A percentile compares a stretch with the other conserved stretches of the same genome.
Conservation (phyloP, 2,329 filamentous ascomycete genomes). For the Dendryphion nanum region DNA sequence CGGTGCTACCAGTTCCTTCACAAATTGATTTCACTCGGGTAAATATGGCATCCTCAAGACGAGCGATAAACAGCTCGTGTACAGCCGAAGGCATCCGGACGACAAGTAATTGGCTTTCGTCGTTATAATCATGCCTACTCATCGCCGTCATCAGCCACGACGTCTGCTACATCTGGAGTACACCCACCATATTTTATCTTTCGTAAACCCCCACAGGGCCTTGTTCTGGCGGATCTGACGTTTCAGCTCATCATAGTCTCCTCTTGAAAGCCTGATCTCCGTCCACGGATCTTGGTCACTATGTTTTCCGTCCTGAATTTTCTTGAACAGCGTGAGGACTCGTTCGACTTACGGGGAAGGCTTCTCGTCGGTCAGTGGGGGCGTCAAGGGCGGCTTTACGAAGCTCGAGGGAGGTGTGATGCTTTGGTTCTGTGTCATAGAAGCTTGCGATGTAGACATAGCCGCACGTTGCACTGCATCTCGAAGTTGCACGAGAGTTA, state of each 20-base stretch:
- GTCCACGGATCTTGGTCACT: slow-evolving; percentile 8
- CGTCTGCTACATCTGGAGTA: neutral
- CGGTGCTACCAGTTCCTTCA: slow-evolving; percentile 10
- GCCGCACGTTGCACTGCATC: no score
- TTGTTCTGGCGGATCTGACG: slow-evolving; percentile 11
- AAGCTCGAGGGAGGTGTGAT: no score
- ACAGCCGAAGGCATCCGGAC: slow-evolving; percentile 20
- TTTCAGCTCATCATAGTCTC: slow-evolving; percentile 15
- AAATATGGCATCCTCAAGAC: slow-evolving; percentile 16
- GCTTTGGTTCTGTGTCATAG: no score
- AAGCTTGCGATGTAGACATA: no score
- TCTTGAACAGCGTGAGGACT: slow-evolving; percentile 18
- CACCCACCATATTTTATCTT: slow-evolving; percentile 17
- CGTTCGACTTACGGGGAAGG: slow-evolving; percentile 10
- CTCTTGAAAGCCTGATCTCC: slow-evolving; percentile 14
- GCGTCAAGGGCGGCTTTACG: slow-evolving; percentile 11
- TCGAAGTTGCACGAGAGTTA: no score
- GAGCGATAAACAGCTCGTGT: slow-evolving; percentile 17
- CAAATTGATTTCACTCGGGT: slow-evolving; percentile 18
- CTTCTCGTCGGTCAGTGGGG: slow-evolving; percentile 19
- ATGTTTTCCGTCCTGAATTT: slow-evolving; percentile 14
- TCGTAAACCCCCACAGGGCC: slow-evolving; percentile 12
- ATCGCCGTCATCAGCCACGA: neutral
- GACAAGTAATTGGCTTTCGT: slow-evolving; percentile 8
- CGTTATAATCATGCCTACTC: slow-evolving; percentile 19